These are phyloP conservation scores for Ustilago xerochloae DNA, from an alignment of 1,284 basidiomycete genomes.

Conservation along the genomic window DNA sequence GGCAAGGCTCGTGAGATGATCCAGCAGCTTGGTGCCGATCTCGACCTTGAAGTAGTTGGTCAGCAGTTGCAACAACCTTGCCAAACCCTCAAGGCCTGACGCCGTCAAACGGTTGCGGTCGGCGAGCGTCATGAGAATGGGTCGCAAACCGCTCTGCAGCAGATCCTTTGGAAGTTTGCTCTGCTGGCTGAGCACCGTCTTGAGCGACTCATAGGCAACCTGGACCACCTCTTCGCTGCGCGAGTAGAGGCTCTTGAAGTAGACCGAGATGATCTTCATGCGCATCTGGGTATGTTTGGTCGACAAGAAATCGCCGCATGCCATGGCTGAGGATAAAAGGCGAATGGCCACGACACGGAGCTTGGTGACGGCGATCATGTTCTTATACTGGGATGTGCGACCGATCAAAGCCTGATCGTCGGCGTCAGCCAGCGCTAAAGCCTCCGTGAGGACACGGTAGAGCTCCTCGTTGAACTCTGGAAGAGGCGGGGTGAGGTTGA, in stretches of 20 bases:
- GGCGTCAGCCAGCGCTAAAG: conserved; percentile 92
- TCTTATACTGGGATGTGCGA: conserved; percentile 80
- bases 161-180: conserved; percentile 94
- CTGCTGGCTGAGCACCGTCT: conserved; percentile 86
- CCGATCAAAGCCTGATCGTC: conserved; percentile 87
- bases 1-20: conserved; percentile 74
- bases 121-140: conserved; percentile 96
- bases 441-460: conserved; percentile 90
- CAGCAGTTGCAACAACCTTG: conserved; percentile 90
- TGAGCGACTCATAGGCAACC: conserved; percentile 92
- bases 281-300: conserved; percentile 63
- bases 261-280: conserved; percentile 90
- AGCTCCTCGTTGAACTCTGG: conserved; percentile 92
- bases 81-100: conserved; percentile 90
- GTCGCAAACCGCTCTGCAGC: conserved; percentile 91
- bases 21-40: conserved; percentile 95
- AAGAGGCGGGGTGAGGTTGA: conserved; percentile 81
- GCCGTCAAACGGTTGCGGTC: conserved; percentile 94
- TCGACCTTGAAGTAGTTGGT: conserved; percentile 99
- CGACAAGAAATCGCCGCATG: conserved; percentile 82
- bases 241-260: conserved; percentile 99
- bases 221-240: conserved; percentile 92
- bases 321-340: conserved; percentile 92
- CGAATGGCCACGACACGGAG: conserved; percentile 96
- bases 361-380: conserved; percentile 83